phyloP scores from a whole-genome alignment of 2,329 filamentous ascomycete genomes.

The Lecanicillium sp. region DNA sequence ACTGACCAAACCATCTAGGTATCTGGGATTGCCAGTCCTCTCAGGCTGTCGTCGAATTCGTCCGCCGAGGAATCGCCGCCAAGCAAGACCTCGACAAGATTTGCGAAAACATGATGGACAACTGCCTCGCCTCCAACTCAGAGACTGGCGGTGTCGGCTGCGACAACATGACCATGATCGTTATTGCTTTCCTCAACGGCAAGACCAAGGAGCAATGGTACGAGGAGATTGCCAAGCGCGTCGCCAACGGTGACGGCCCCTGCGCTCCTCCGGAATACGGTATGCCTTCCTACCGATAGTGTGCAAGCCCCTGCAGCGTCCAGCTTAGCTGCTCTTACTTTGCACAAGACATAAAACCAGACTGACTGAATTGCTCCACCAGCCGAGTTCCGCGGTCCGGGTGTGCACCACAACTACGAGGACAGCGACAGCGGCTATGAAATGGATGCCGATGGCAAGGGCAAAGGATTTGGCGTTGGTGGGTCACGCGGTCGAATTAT shows the following conservation, averaged over 20 bases:
- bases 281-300: conserved; percentile 52
- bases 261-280: conserved; percentile 99
- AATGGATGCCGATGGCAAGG: conserved; percentile 62
- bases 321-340: conserved; percentile 10
- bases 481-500: conserved; percentile 84
- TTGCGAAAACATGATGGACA: conserved; percentile 99
- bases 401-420: conserved; percentile 76
- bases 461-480: conserved; percentile 57
- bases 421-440: conserved; percentile 74
- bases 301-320: conserved; percentile 27
- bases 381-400: conserved; percentile 83
- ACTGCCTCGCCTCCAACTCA: conserved; percentile 94
- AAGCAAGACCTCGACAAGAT: conserved; percentile 94
- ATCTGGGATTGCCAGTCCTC: conserved; percentile 99
- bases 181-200: conserved; percentile 83
- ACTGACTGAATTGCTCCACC: conserved; percentile 24
- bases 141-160: conserved; percentile 97
- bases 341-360: background rate
- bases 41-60: conserved; percentile 94
- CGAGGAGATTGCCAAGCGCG: conserved; percentile 85
- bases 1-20: conserved; percentile 49
- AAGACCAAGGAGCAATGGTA: conserved; percentile 98
- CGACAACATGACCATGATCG: conserved; percentile 98
- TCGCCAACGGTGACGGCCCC: conserved; percentile 93
- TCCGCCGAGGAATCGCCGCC: conserved; percentile 88